Conservation (phyloP, 2,329 filamentous ascomycete species). For the Aspergillus sp. region DNA sequence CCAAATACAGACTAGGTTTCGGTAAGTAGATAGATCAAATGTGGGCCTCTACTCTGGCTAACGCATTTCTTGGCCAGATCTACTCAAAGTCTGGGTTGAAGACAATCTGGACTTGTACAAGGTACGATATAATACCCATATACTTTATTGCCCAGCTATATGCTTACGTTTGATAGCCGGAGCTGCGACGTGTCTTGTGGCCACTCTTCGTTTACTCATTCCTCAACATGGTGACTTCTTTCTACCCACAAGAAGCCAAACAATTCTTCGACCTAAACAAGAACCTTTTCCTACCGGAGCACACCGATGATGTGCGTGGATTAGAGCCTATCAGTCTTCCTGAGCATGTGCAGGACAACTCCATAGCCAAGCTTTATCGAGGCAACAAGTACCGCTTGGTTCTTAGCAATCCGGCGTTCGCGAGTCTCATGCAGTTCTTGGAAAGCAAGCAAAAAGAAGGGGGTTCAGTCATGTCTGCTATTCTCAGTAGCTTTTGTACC, state of each 20-base stretch:
- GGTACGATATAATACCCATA: slow-evolving; percentile 40
- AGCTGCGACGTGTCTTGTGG: slow-evolving; percentile 84
- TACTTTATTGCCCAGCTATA: not conserved
- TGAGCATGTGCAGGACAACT: slow-evolving; percentile 72
- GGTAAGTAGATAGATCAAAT: slow-evolving; percentile 28
- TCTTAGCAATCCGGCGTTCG: slow-evolving; percentile 78
- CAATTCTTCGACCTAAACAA: slow-evolving; percentile 68
- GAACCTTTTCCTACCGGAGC: slow-evolving; percentile 67
- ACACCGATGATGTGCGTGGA: slow-evolving; percentile 72
- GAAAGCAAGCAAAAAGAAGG: slow-evolving; percentile 81
- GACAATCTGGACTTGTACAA: slow-evolving; percentile 94
- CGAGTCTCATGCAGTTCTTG: slow-evolving; percentile 79
- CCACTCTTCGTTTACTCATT: slow-evolving; percentile 92
- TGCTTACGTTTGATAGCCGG: slow-evolving; percentile 54
- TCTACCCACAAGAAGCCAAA: slow-evolving; percentile 67
- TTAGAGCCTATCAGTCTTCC: slow-evolving; percentile 72
- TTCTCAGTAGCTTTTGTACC: slow-evolving; percentile 61
- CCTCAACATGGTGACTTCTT: slow-evolving; percentile 69
- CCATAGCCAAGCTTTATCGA: slow-evolving; percentile 73
- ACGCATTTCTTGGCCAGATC: slow-evolving; percentile 37
- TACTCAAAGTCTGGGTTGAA: slow-evolving; percentile 79
- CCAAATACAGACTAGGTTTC: slow-evolving; percentile 73
- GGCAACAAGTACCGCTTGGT: slow-evolving; percentile 86
- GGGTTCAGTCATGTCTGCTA: slow-evolving; percentile 69
- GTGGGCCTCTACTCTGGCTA: not conserved